Conservation (phyloP, 148 eudicot genomes). For the Cornus suecica region DNA sequence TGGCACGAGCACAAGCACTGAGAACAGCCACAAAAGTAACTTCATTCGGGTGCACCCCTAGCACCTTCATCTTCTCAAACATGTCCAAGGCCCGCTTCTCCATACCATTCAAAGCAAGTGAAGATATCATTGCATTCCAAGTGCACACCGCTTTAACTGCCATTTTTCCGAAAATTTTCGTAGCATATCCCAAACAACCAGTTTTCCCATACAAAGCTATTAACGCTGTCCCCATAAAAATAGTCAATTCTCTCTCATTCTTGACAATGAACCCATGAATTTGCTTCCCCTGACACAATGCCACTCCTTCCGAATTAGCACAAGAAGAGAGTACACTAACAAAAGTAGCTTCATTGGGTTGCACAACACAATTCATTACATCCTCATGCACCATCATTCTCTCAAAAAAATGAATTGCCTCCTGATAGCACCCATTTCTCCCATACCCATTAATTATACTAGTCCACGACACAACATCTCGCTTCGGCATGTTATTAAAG, state of each 20-base stretch:
- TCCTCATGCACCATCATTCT: slow-evolving; percentile 45
- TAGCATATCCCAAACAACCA: slow-evolving; percentile 42
- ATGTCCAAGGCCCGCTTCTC: slow-evolving; percentile 48
- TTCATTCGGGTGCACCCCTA: slow-evolving; percentile 37
- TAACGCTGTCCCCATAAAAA: slow-evolving; percentile 45
- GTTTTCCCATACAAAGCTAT: slow-evolving; percentile 53
- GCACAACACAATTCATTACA: slow-evolving; percentile 27
- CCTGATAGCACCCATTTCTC: slow-evolving; percentile 22
- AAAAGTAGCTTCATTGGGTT: slow-evolving; percentile 60
- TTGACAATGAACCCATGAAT: slow-evolving; percentile 56
- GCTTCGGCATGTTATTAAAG: slow-evolving; percentile 38
- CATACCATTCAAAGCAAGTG: slow-evolving; percentile 49
- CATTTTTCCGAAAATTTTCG: slow-evolving; percentile 34
- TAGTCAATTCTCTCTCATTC: slow-evolving; percentile 36
- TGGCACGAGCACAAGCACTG: slow-evolving; percentile 58
- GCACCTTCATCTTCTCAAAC: slow-evolving; percentile 45
- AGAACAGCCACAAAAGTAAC: slow-evolving; percentile 62
- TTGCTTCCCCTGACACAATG: slow-evolving; percentile 49
- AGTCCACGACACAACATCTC: slow-evolving; percentile 66
- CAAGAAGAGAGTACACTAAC: slow-evolving; percentile 56
- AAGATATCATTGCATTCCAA: slow-evolving; percentile 54
- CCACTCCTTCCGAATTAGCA: slow-evolving; percentile 26
- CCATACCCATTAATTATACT: slow-evolving; percentile 51
- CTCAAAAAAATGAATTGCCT: slow-evolving; percentile 37
- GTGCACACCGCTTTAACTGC: slow-evolving; percentile 39